Base-by-base conservation (phyloP, 2,329 filamentous ascomycete species). In the Aciculosporium take region DNA sequence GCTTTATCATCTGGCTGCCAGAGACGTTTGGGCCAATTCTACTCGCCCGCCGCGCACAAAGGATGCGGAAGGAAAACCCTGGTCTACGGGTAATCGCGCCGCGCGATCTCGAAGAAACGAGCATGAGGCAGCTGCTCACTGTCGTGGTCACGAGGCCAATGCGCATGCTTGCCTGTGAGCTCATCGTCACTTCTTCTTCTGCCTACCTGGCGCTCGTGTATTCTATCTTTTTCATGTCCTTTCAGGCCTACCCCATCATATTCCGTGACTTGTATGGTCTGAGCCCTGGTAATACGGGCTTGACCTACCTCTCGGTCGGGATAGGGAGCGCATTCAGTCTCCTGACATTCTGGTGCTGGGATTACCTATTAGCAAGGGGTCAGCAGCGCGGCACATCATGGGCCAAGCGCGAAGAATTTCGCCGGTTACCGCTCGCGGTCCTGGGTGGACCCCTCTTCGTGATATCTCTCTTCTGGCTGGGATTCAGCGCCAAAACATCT, bases 241-340 rank as follows among this genome's bases (percentile, higher is more conserved):
- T 89, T 50, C 76, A 85, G 56, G 79, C 81, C 1, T 88, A 80
- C 55, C 78, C 78, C 2, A 67, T 79, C 44, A 81, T 87, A 47
- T 88, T 84, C 56, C 63, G 71, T 46, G 56, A 61, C 15, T 54
- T 78, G 3, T 85, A 87, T 56, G 63, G 64, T 24, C 74, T 86
- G 45, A 73, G 68, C 4, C 66, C 77, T 0, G 79, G 81, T 13
- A 65, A 74, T 21, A 72, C 75, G 20, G 82, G 81, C 1, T 65
- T 87, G 2, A 66, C 74, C 3, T 86, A 83, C 58, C 65, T 87
- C 7, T 72, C 80, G 24, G 77, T 88, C 41, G 76, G 76, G 36
- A 61, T 72, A 6, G 83, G 83, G 18, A 71, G 75, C 23, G 47
- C 72, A 28, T 56, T 81, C 12, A 69, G 74, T 2, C 65, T 79